Evolutionary conservation across 371 early-diverging fungal genomes (phyloP), one percentile per base, ranked within the genome.

Genomic region (Funneliformis caledonium): DNA sequence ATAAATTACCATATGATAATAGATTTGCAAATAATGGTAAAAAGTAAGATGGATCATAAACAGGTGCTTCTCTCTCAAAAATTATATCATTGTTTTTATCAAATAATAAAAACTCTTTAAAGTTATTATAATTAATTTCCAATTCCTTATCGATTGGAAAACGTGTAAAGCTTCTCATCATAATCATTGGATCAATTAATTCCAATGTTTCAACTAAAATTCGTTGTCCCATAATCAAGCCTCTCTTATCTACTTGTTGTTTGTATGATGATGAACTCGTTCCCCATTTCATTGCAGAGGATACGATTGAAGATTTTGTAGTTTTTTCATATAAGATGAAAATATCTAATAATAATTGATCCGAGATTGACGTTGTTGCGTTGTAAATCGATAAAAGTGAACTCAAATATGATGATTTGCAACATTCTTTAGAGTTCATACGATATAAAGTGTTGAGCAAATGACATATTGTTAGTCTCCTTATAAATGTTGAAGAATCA

Each of bases 11-110:
- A 42, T 84, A 84, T 16, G 90, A 83, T 47, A 94, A 84, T 68
- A 87, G 80, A 12, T 88, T 90, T 0, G 92, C 91, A 83, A 94
- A 89, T 16, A 94, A 84, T 1, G 95, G 94, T 31, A 94, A 81
- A 80, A 94, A 88, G 83, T 94, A 96, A 6, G 86, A 83, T 47
- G 91, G 88, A 81, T 95, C 94, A 78, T 95, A 96, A 33, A 76
- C 62, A 10, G 82, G 81, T 43, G 72, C 59, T 3, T 50, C 56
- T 33, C 80, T 50, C 14, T 50, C 61, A 2, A 22, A 7, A 47
- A 14, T 6, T 60, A 26, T 26, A 5, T 48, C 48, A 59, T 59
- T 59, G 8, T 16, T 67, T 5, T 67, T 43, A 62, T 26, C 31
- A 26, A 26, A 22, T 62, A 26, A 26, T 50, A 47, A 47, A 22